Percentiles rank a stretch among this genome's conserved stretches.
Conservation (phyloP, 805 yeast species). For the Metschnikowia koreensis region DNA sequence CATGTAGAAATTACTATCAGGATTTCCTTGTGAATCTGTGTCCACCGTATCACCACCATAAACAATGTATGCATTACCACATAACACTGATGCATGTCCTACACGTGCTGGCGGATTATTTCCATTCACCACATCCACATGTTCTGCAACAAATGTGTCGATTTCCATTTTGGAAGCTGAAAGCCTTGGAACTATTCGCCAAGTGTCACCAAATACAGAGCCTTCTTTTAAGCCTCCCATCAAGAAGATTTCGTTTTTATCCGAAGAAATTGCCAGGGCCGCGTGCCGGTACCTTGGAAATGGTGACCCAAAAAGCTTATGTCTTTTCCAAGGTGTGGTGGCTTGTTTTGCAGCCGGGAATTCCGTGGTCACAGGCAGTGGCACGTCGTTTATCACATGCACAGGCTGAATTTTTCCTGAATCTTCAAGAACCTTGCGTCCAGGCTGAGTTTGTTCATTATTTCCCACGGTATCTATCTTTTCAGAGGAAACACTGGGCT, state of each 20-base stretch:
- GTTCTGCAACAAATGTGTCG: conserved; percentile 29
- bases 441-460: neutral
- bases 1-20: conserved; percentile 87
- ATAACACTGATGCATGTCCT: conserved; percentile 87
- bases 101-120: conserved; percentile 93
- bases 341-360: neutral
- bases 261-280: conserved; percentile 63
- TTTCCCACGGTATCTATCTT: neutral
- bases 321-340: conserved; percentile 62
- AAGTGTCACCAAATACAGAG: conserved; percentile 91
- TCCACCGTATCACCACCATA: conserved; percentile 96
- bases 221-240: conserved; percentile 96
- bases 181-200: conserved; percentile 69
- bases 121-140: conserved; percentile 53
- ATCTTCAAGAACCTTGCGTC: neutral
- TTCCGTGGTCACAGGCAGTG: neutral
- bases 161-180: conserved; percentile 21
- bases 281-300: conserved; percentile 95
- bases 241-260: conserved; percentile 75
- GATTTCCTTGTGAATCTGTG: conserved; percentile 67
- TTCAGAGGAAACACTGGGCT: neutral
- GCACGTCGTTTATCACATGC: neutral
- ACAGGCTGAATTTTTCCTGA: neutral
- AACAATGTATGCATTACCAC: conserved; percentile 92
- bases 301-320: conserved; percentile 69